Conservation (phyloP, 129 eudicot species). For the Pseudognaphalium luteoalbum region DNA sequence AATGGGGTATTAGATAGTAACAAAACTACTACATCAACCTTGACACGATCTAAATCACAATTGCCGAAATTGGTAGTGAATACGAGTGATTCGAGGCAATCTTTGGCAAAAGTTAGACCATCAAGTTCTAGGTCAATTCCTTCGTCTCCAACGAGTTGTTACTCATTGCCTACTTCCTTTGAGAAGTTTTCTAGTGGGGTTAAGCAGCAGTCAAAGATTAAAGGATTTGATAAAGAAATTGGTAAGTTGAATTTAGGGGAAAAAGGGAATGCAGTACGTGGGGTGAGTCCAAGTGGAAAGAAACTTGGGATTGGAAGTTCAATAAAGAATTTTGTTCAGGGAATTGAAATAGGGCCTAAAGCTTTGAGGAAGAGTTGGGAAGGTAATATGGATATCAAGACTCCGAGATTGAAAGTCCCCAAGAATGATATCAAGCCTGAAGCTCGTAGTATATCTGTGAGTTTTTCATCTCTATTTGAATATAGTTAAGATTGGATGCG, state of each 20-base stretch:
- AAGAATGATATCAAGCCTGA: constrained; percentile 54
- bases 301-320: constrained; percentile 49
- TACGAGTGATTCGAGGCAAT: constrained; percentile 50
- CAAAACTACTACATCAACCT: constrained; percentile 33
- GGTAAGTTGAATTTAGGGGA: constrained; percentile 43
- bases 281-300: constrained; percentile 51
- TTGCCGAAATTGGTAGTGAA: constrained; percentile 52
- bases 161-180: constrained; percentile 87
- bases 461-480: constrained; percentile 32
- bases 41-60: constrained; percentile 67
- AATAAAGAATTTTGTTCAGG: constrained; percentile 65
- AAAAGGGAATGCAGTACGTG: constrained; percentile 51
- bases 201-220: constrained; percentile 76
- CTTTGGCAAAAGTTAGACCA: constrained; percentile 45
- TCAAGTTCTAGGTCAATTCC: constrained; percentile 73
- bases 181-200: constrained; percentile 80
- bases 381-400: constrained; percentile 78
- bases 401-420: constrained; percentile 60
- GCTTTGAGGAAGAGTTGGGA: constrained; percentile 97
- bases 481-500: background rate
- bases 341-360: constrained; percentile 80
- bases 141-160: constrained; percentile 85
- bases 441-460: constrained; percentile 70
- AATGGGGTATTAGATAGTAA: constrained; percentile 38
- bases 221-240: constrained; percentile 66